Evolutionary conservation across 192 early-diverging fungal genomes (phyloP).

Genomic region (Rhizoclosmatium globosum): DNA sequence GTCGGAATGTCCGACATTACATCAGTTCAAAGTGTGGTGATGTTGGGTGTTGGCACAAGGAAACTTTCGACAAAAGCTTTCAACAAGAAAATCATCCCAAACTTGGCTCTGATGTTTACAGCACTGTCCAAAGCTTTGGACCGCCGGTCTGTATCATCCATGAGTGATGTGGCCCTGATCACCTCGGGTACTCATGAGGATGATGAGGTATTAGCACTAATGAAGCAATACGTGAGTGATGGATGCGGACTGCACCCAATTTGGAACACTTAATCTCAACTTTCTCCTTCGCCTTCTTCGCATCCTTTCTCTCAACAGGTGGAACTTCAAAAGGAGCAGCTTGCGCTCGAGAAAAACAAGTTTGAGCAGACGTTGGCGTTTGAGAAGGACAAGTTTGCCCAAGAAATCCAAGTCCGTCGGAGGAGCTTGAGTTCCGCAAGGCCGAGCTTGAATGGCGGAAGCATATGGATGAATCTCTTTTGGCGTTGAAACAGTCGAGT

Average conservation of each 20-base stretch:
- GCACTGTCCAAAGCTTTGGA: background rate
- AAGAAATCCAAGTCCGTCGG: background rate
- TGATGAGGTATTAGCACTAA: background rate
- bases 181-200: background rate
- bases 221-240: background rate
- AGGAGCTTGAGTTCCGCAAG: slow-evolving; percentile 7
- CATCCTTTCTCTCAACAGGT: background rate
- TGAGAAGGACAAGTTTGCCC: background rate
- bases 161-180: no score
- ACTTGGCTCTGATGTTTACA: background rate
- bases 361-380: slow-evolving; percentile 2
- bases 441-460: slow-evolving; percentile 23
- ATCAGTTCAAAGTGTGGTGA: no score
- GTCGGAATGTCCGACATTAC: no score
- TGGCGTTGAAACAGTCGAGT: background rate
- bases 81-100: no score
- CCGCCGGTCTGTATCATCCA: background rate
- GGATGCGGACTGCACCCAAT: no score
- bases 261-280: background rate
- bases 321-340: slow-evolving; percentile 9
- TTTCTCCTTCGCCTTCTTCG: background rate
- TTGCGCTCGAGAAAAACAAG: slow-evolving; percentile 16
- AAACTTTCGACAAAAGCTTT: no score
- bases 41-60: no score
- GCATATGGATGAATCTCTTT: background rate